Percentiles rank a stretch among this genome's conserved stretches.
Conservation (phyloP, 23 red algal species). For the Agarophyton chilense region DNA sequence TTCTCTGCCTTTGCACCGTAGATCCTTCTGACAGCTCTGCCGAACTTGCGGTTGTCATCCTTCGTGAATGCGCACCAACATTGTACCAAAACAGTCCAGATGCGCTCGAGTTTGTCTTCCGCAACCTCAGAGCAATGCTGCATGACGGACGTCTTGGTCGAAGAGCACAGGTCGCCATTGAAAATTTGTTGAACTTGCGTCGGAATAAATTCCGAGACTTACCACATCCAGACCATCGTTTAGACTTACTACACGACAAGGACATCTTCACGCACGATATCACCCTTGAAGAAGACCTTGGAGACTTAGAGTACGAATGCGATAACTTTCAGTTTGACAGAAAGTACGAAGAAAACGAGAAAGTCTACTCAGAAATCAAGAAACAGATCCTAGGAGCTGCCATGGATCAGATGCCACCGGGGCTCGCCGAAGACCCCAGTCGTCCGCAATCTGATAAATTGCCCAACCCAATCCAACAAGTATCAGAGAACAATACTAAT, state of each 20-base stretch:
- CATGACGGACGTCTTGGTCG: slow-evolving; percentile 73
- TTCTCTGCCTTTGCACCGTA: slow-evolving; percentile 53
- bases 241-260: slow-evolving; percentile 82
- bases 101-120: slow-evolving; percentile 53
- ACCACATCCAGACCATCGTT: slow-evolving; percentile 33
- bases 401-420: neutral
- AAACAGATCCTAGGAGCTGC: slow-evolving; percentile 55
- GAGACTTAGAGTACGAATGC: slow-evolving; percentile 62
- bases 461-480: neutral
- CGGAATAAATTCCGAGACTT: slow-evolving; percentile 61
- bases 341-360: slow-evolving; percentile 82
- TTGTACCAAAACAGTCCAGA: slow-evolving; percentile 54
- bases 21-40: slow-evolving; percentile 80
- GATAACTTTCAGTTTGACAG: slow-evolving; percentile 81
- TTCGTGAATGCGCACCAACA: slow-evolving; percentile 69
- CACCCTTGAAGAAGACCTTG: slow-evolving; percentile 64
- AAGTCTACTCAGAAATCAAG: slow-evolving; percentile 60
- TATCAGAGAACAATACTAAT: neutral
- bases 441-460: neutral
- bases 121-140: slow-evolving; percentile 61
- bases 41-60: slow-evolving; percentile 72
- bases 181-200: slow-evolving; percentile 66
- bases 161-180: slow-evolving; percentile 70
- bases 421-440: neutral
- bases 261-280: slow-evolving; percentile 83